These are phyloP conservation scores for Fraxinus baroniana DNA, from an alignment of 305 asterid genomes.

Conservation along the genomic window DNA sequence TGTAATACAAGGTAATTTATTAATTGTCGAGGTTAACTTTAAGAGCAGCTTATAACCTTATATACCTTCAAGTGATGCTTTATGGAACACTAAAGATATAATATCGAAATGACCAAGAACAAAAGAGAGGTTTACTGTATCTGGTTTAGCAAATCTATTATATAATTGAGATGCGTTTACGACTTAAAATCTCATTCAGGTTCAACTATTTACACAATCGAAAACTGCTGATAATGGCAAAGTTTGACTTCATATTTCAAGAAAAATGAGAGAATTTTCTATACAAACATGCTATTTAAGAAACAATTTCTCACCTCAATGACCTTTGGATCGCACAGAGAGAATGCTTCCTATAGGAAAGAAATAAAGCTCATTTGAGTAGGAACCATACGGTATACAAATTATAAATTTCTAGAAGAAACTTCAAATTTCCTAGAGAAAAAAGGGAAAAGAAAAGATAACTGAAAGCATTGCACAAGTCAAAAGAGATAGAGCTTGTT, in stretches of 20 bases:
- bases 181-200: slow-evolving; percentile 1
- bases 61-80: neutral
- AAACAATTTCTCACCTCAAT: slow-evolving; percentile 57
- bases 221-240: neutral
- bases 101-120: neutral
- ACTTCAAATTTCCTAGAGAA: neutral
- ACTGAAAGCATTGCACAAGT: slow-evolving; percentile 10
- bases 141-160: neutral
- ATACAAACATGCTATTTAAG: neutral
- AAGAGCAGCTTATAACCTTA: neutral
- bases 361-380: slow-evolving; percentile 18
- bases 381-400: neutral
- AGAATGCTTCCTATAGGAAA: slow-evolving; percentile 83
- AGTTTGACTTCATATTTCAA: neutral
- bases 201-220: neutral
- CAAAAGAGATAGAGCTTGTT: neutral
- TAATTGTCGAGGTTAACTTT: neutral
- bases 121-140: neutral
- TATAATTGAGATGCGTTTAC: neutral
- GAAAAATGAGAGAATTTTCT: neutral
- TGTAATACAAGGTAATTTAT: neutral
- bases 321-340: slow-evolving; percentile 70
- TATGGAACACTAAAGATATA: neutral
- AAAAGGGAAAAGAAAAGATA: neutral
- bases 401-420: neutral